Evolutionary conservation across 352 stramenopile species (phyloP).

Genomic region (Globisporangium orthogonon): DNA sequence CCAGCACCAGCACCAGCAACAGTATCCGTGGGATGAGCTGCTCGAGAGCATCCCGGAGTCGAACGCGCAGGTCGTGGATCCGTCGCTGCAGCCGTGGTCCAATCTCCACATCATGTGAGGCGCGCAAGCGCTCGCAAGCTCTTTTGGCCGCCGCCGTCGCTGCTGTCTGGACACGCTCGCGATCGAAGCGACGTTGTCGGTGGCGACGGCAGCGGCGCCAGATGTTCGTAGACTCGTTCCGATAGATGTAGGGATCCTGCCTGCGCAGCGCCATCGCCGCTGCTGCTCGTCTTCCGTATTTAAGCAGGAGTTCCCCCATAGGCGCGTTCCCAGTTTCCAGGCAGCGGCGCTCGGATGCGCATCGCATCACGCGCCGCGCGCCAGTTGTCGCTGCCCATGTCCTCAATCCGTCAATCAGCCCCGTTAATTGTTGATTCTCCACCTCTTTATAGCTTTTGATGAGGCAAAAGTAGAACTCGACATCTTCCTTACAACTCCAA

Average conservation of each 20-base stretch:
- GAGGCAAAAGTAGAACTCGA: no score
- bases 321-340: not conserved
- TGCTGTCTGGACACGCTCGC: not conserved
- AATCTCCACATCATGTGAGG: conserved; percentile 67
- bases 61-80: conserved; percentile 33
- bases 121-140: not conserved
- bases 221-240: conserved; percentile 1
- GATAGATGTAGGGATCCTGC: conserved; percentile 4
- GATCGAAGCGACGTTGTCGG: not conserved
- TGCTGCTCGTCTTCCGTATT: conserved; percentile 9
- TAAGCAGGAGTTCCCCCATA: conserved; percentile 3
- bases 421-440: no score
- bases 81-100: conserved; percentile 57
- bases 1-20: conserved; percentile 3
- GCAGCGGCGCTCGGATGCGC: no score
- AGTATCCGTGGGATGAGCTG: conserved; percentile 62
- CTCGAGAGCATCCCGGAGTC: conserved; percentile 66
- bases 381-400: no score
- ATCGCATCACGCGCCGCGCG: no score
- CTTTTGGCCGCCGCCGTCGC: not conserved
- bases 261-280: not conserved
- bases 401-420: no score
- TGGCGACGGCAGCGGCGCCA: not conserved
- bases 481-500: not conserved
- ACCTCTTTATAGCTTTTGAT: no score